Base-by-base conservation (phyloP, 768 basidiomycete genomes). In the Boletus fagicola region DNA sequence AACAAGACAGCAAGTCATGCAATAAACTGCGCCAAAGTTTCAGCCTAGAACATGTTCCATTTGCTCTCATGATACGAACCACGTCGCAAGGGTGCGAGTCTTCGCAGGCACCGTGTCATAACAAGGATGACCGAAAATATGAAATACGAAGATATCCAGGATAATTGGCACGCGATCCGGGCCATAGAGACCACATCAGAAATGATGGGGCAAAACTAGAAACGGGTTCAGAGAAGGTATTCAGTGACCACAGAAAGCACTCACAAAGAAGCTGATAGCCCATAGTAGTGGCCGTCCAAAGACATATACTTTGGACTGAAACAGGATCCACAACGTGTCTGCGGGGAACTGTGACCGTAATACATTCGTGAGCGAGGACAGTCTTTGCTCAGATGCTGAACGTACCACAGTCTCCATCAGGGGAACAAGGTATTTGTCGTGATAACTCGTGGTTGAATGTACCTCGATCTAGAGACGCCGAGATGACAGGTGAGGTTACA, bases 231-330 rank as follows among this genome's bases (percentile, higher is more conserved):
- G 55, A 47, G 5, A 15, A 12, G 0, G 13, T 13, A 3, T 40
- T 33, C 33, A 6, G 2, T 15, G 20, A 2, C 31, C 20, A 16
- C 22, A 50, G 4, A 30, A 38, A 26, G 3, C 5, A 26, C 67
- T 55, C 43, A 68, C 67, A 52, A 68, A 68, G 46, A 68, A 68
- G 35, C 40, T 62, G 49, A 68, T 3, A 3, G 60, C 65, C 58
- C 62, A 67, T 31, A 50, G 18, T 5, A 69, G 2, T 28, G 57
- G 54, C 0, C 51, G 52, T 35, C 33, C 47, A 36, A 52, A 51
- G 6, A 56, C 20, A 2, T n/a, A 38, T 12, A 58, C 35, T 15
- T 24, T 47, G n/a, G 45, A 38, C 49, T 58, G 54, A 26, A 52
- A 53, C 13, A 49, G n/a, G 3, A 31, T 30, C 64, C 53, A 54